These are phyloP conservation scores for Candida cerambycidarum DNA, from an alignment of 805 yeast species.

Conservation along the genomic window DNA sequence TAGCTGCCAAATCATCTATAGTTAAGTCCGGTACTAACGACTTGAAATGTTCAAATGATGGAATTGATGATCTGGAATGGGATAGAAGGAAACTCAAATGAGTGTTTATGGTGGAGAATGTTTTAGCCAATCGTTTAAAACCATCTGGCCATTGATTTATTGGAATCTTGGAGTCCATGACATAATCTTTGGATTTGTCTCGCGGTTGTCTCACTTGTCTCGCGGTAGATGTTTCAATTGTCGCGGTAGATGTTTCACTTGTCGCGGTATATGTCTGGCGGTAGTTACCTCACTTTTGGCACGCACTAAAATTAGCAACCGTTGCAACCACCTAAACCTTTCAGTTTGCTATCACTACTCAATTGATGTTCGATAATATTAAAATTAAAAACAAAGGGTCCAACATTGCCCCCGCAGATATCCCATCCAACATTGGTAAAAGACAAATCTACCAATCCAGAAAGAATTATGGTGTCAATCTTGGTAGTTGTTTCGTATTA, in stretches of 20 bases:
- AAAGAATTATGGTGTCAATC: slow-evolving; percentile 76
- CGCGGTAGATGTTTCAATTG: too few species aligned
- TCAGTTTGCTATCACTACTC: neutral
- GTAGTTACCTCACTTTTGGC: too few species aligned
- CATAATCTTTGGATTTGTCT: neutral
- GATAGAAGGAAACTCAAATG: slow-evolving; percentile 41
- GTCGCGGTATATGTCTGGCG: too few species aligned
- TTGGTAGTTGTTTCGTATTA: slow-evolving; percentile 77
- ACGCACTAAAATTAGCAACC: slow-evolving; percentile 5
- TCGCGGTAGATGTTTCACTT: too few species aligned
- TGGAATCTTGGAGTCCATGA: neutral
- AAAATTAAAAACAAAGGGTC: slow-evolving; percentile 31
- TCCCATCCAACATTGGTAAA: slow-evolving; percentile 28
- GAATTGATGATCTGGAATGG: slow-evolving; percentile 33
- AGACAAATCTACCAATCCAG: slow-evolving; percentile 58
- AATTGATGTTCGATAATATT: slow-evolving; percentile 31
- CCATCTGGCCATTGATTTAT: slow-evolving; percentile 13
- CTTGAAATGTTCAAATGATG: slow-evolving; percentile 29
- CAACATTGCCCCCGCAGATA: slow-evolving; percentile 17
- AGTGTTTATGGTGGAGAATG: slow-evolving; percentile 33
- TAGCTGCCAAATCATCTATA: slow-evolving; percentile 59
- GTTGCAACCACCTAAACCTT: neutral
- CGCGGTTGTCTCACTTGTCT: neutral
- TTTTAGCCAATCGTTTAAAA: slow-evolving; percentile 16
- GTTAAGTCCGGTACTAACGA: slow-evolving; percentile 33